phyloP scores from a whole-genome alignment of 257 asterid species.

The Petunia axillaris region DNA sequence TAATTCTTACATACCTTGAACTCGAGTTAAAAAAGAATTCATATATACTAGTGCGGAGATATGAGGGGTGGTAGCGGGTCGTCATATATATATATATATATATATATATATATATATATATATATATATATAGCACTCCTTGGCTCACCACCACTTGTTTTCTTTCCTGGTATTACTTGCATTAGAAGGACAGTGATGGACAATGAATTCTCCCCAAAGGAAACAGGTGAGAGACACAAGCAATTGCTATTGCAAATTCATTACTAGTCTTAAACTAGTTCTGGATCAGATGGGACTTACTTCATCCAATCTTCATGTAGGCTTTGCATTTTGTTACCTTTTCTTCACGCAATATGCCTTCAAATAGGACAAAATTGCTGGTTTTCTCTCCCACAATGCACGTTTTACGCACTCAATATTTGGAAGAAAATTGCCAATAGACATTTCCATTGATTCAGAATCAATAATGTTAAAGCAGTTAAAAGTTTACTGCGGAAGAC shows the following conservation, averaged over 20 bases:
- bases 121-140: neutral
- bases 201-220: constrained; percentile 32
- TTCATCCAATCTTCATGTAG: neutral
- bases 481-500: neutral
- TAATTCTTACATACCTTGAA: too few relatives aligned
- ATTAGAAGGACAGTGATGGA: constrained; percentile 26
- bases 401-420: neutral
- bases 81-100: neutral
- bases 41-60: too few relatives aligned
- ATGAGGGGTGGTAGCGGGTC: neutral
- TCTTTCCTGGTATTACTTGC: neutral
- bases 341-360: neutral
- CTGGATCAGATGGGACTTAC: constrained; percentile 14
- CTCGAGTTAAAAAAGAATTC: too few relatives aligned
- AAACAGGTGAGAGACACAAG: constrained; percentile 25
- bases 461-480: neutral
- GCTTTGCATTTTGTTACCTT: neutral
- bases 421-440: neutral
- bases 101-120: neutral
- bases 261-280: neutral
- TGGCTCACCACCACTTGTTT: constrained; percentile 13
- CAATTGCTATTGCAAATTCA: constrained; percentile 6
- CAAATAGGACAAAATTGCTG: constrained; percentile 6
- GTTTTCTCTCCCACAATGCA: neutral
- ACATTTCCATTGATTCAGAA: neutral